Conservation (phyloP, 1,284 basidiomycete genomes). For the Ceratorhiza oryzae-sativae region DNA sequence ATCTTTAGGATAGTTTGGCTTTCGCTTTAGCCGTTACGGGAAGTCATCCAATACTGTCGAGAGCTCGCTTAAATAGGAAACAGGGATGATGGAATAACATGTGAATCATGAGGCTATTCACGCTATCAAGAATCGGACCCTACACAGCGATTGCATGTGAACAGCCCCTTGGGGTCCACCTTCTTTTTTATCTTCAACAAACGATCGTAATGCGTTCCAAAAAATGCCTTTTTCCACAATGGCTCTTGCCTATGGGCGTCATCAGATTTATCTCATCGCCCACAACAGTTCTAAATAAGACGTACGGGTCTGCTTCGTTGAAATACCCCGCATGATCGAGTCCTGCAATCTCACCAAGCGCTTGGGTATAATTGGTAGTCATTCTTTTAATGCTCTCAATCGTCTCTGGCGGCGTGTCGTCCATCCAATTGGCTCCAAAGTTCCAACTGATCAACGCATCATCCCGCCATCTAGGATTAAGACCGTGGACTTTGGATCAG, state of each 20-base stretch:
- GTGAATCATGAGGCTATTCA: too few relatives aligned
- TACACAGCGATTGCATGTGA: constrained; percentile 22
- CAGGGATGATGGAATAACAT: too few relatives aligned
- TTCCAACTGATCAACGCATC: constrained; percentile 49
- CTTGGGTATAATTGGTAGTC: constrained; percentile 47
- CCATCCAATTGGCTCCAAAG: constrained; percentile 49
- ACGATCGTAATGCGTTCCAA: constrained; percentile 7
- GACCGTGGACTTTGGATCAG: constrained; percentile 52
- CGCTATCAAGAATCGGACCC: constrained; percentile 8
- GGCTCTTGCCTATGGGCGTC: background rate
- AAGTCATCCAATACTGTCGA: too few relatives aligned
- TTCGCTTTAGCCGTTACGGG: too few relatives aligned
- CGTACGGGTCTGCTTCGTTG: constrained; percentile 55
- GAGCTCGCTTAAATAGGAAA: too few relatives aligned
- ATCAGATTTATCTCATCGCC: background rate
- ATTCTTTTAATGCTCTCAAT: constrained; percentile 47
- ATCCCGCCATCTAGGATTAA: constrained; percentile 57
- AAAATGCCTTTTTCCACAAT: constrained; percentile 22
- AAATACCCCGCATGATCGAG: constrained; percentile 52
- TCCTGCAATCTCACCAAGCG: constrained; percentile 46
- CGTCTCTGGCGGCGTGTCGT: constrained; percentile 47
- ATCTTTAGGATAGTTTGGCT: too few relatives aligned
- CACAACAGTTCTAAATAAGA: background rate
- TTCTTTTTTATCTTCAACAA: constrained; percentile 11
- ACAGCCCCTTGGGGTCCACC: constrained; percentile 13